These are phyloP conservation scores for Botryotinia convoluta DNA, from an alignment of 2,329 filamentous ascomycete species.

Conservation along the genomic window DNA sequence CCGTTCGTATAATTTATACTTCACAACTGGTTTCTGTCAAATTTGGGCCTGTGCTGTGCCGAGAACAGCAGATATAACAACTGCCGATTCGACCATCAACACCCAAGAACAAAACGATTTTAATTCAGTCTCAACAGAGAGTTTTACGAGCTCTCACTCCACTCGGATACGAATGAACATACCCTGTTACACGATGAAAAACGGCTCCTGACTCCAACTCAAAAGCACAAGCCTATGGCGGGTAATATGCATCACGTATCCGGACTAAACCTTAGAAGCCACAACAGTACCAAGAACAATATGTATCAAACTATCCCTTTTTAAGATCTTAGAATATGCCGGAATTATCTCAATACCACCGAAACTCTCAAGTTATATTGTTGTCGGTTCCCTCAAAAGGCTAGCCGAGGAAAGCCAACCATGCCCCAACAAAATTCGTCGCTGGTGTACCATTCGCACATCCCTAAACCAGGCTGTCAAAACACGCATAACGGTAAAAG, in stretches of 20 bases:
- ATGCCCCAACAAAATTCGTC: background rate
- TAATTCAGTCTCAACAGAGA: background rate
- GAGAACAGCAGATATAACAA: background rate
- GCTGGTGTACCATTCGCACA: background rate
- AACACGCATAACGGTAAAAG: background rate
- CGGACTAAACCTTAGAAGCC: background rate
- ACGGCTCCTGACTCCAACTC: background rate
- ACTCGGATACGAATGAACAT: background rate
- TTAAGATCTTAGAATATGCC: rapidly evolving
- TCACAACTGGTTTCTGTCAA: background rate
- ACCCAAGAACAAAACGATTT: background rate
- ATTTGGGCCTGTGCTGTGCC: background rate
- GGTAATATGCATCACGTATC: background rate
- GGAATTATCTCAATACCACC: rapidly evolving
- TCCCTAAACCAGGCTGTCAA: rapidly evolving
- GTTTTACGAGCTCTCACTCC: background rate
- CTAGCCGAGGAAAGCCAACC: background rate
- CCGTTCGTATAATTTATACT: background rate
- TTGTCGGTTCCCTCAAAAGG: background rate
- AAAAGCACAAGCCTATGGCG: background rate
- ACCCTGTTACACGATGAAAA: background rate
- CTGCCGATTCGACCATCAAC: background rate
- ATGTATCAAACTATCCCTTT: background rate
- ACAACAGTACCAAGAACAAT: background rate
- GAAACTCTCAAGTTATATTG: background rate